Evolutionary conservation across 78 protist genomes (phyloP).

Genomic region (Corallochytrium limacisporum): DNA sequence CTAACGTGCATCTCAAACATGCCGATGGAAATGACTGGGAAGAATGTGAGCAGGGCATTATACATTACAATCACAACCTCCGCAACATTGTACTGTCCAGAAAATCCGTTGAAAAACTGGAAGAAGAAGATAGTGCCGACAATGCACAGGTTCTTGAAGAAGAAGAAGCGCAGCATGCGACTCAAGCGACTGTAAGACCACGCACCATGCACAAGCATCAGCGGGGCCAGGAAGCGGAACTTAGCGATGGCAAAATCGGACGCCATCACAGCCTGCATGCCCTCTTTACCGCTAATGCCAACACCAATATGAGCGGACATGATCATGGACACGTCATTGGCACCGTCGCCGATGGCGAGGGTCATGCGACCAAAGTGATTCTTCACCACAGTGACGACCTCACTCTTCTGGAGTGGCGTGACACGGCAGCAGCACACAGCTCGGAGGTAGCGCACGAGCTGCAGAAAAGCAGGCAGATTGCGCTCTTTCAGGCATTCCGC

Average conservation of each 20-base stretch:
- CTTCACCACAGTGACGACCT: background rate
- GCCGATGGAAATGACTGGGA: too few relatives aligned
- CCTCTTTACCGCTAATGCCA: constrained; percentile 86
- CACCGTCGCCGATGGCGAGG: constrained; percentile 94
- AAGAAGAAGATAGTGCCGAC: too few relatives aligned
- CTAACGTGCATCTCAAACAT: too few relatives aligned
- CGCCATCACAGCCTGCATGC: constrained; percentile 77
- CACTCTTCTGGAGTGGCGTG: constrained; percentile 67
- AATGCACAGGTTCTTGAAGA: too few relatives aligned
- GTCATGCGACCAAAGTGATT: constrained; percentile 26
- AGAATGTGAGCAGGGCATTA: too few relatives aligned
- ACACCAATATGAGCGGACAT: constrained; percentile 75
- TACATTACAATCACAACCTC: too few relatives aligned
- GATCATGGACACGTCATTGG: constrained; percentile 64
- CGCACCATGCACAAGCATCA: constrained; percentile 78
- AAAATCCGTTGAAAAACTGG: too few relatives aligned
- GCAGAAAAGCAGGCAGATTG: too few relatives aligned
- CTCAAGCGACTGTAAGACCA: constrained; percentile 42
- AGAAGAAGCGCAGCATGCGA: constrained; percentile 53
- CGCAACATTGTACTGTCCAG: too few relatives aligned
- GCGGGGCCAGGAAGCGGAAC: constrained; percentile 51
- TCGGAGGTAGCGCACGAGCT: too few relatives aligned
- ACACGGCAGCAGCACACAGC: constrained; percentile 73
- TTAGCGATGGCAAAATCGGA: constrained; percentile 62
- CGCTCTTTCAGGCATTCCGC: background rate